A percentile compares a stretch with the other conserved stretches of the same genome.
phyloP scores from a whole-genome alignment of 345 rosid genomes.

The Erucastrum elatum region DNA sequence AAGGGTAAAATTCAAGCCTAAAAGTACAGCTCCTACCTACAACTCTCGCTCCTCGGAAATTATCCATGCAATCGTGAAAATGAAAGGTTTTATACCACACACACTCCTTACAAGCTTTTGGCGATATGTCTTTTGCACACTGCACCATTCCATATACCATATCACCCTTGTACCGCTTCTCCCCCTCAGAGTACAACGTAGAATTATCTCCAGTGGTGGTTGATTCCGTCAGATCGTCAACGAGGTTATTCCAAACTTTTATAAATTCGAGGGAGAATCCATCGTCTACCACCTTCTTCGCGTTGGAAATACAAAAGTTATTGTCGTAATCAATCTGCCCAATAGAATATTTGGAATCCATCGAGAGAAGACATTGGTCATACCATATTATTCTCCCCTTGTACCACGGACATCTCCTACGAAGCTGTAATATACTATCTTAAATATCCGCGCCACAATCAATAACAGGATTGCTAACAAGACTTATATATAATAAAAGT shows the following conservation, averaged over 20 bases:
- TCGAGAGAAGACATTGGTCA: not conserved
- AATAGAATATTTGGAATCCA: not conserved
- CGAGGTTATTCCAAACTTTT: not conserved
- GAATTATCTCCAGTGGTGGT: constrained; percentile 7
- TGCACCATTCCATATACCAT: constrained; percentile 53
- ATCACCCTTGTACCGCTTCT: constrained; percentile 13
- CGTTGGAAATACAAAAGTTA: constrained; percentile 31
- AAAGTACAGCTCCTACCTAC: constrained; percentile 11
- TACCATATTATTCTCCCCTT: not conserved
- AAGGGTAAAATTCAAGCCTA: not conserved
- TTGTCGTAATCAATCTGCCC: not conserved
- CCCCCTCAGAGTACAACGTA: constrained; percentile 32
- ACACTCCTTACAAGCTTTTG: constrained; percentile 41
- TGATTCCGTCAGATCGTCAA: constrained; percentile 22
- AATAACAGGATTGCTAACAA: not conserved
- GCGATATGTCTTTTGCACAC: constrained; percentile 49
- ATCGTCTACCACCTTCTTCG: not conserved
- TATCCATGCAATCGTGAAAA: not conserved
- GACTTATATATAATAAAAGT: not conserved
- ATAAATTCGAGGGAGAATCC: not conserved
- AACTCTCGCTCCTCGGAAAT: constrained; percentile 19
- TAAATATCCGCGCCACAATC: not conserved
- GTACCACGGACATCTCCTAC: not conserved
- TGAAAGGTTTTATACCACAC: constrained; percentile 27
- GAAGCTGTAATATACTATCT: not conserved